These are phyloP conservation scores for Sphaerobolus stellatus DNA, from an alignment of 1,284 basidiomycete genomes.

Conservation along the genomic window DNA sequence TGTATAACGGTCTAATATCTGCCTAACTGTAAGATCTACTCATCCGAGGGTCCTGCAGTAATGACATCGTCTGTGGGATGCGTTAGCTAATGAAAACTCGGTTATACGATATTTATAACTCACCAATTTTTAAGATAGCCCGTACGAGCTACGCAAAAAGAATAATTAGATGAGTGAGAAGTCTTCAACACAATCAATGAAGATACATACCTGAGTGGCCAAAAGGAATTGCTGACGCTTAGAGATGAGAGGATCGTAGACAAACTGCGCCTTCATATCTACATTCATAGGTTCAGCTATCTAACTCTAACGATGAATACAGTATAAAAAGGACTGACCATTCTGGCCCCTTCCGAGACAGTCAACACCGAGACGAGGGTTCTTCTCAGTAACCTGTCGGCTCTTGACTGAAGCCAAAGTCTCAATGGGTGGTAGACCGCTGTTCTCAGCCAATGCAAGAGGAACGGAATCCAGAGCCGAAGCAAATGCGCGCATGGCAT, in stretches of 20 bases:
- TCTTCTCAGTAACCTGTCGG: conserved; percentile 86
- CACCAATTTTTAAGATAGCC: conserved; percentile 13
- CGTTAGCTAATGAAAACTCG: background rate
- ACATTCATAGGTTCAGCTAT: conserved; percentile 7
- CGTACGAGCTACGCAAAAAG: conserved; percentile 73
- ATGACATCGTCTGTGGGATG: conserved; percentile 11
- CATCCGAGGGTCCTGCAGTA: conserved; percentile 8
- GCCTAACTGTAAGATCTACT: conserved; percentile 7
- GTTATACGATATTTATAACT: background rate
- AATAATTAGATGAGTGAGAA: background rate
- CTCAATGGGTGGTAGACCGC: conserved; percentile 94
- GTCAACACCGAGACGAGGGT: conserved; percentile 89
- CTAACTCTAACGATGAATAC: background rate
- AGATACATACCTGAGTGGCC: conserved; percentile 82
- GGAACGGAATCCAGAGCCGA: conserved; percentile 93
- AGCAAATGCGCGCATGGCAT: conserved; percentile 98
- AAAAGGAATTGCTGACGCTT: conserved; percentile 97
- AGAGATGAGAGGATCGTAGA: conserved; percentile 95
- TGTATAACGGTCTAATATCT: too few species aligned
- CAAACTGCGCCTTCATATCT: conserved; percentile 99
- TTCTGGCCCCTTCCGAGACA: conserved; percentile 86
- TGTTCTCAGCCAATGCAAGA: conserved; percentile 96
- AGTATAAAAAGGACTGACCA: conserved; percentile 49
- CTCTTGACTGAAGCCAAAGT: conserved; percentile 94
- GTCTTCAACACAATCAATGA: background rate